Conservation (phyloP, 805 yeast genomes). For the Ogataea minuta region DNA sequence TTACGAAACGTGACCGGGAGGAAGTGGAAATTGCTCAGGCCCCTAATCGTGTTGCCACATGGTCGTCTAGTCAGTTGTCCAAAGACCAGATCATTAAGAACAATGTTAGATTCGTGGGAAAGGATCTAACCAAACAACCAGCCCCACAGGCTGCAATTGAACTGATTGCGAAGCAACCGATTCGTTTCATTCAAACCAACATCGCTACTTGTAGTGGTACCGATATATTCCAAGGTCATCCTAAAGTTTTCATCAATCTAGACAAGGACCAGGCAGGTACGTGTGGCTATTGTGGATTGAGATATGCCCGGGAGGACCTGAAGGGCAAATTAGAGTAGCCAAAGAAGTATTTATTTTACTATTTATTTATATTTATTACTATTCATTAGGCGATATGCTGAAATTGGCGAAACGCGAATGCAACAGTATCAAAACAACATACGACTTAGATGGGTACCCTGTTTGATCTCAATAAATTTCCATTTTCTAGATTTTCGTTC, state of each 20-base stretch:
- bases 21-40: constrained; percentile 49
- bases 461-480: no score
- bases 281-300: constrained; percentile 80
- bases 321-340: constrained; percentile 28
- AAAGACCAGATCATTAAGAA: constrained; percentile 52
- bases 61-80: constrained; percentile 70
- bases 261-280: constrained; percentile 70
- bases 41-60: constrained; percentile 66
- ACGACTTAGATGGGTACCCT: no score
- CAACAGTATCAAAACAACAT: no score
- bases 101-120: constrained; percentile 69
- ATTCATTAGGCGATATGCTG: constrained; percentile 1
- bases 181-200: constrained; percentile 52
- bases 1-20: constrained; percentile 10
- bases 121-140: constrained; percentile 67
- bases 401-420: no score
- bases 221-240: constrained; percentile 78
- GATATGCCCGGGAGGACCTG: constrained; percentile 56
- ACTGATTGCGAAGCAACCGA: constrained; percentile 70
- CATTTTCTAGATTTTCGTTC: no score
- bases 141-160: constrained; percentile 83
- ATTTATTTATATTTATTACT: constrained; percentile 12
- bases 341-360: constrained; percentile 11
- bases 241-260: constrained; percentile 75
- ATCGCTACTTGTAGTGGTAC: constrained; percentile 85